A percentile compares a stretch with the other conserved stretches of the same genome.
phyloP scores from a whole-genome alignment of 208 protist species.

The Acanthamoeba royreba region DNA sequence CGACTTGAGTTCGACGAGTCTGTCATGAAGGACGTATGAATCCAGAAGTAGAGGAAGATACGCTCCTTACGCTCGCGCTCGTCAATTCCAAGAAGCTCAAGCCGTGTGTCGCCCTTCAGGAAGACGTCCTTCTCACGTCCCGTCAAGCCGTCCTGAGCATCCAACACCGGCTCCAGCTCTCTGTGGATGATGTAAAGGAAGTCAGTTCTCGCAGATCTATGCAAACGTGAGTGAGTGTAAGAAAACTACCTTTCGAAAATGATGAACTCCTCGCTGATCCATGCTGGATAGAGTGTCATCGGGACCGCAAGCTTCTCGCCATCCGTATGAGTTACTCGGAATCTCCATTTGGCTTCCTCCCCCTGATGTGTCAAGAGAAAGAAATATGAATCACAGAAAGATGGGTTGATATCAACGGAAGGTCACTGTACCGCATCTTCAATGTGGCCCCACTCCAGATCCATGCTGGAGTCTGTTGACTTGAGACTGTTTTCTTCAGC shows the following conservation, averaged over 20 bases:
- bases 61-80: conserved; percentile 7
- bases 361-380: background rate
- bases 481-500: background rate
- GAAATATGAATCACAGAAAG: background rate
- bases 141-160: background rate
- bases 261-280: conserved; percentile 12
- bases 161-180: background rate
- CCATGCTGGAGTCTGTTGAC: background rate
- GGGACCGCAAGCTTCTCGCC: background rate
- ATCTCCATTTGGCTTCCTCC: background rate
- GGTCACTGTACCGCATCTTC: background rate
- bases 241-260: background rate
- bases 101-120: background rate
- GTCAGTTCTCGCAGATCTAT: background rate
- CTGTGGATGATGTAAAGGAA: too few species aligned
- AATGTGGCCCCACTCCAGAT: background rate
- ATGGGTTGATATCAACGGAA: background rate
- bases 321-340: background rate
- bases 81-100: background rate
- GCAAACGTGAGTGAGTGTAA: background rate
- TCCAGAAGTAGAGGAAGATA: conserved; percentile 41
- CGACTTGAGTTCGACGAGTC: background rate
- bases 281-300: background rate
- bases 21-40: conserved; percentile 25
- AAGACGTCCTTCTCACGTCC: background rate